A percentile compares a stretch with the other conserved stretches of the same genome.
These are phyloP conservation scores for Metroxylon sagu DNA, from an alignment of 176 grass and related monocot species.

Conservation along the genomic window DNA sequence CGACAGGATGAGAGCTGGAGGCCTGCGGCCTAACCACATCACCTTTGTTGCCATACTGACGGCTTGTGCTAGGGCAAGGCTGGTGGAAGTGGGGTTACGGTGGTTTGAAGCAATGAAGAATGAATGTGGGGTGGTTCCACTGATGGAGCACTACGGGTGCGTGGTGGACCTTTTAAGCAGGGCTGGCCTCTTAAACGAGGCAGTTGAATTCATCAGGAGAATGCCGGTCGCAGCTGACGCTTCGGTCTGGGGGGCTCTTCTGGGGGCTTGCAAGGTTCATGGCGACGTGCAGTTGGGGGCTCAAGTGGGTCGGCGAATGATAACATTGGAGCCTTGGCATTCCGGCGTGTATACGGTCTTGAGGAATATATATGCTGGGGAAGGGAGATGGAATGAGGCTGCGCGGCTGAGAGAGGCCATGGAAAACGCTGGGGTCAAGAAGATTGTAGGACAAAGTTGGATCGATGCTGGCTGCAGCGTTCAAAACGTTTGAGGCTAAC, in stretches of 20 bases:
- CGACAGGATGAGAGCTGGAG: constrained; percentile 33
- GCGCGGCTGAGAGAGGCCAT: constrained; percentile 38
- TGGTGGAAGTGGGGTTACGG: constrained; percentile 51
- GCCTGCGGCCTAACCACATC: constrained; percentile 43
- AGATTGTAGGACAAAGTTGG: constrained; percentile 26
- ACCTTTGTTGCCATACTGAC: constrained; percentile 55
- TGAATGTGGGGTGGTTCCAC: constrained; percentile 32
- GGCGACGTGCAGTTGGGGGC: constrained; percentile 33
- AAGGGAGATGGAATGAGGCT: constrained; percentile 51
- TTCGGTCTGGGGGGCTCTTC: constrained; percentile 69
- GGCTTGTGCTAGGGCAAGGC: constrained; percentile 40
- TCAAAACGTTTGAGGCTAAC: neutral
- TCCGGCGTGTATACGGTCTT: constrained; percentile 38
- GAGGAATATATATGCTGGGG: constrained; percentile 47
- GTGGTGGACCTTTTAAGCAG: constrained; percentile 51
- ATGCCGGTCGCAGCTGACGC: constrained; percentile 56
- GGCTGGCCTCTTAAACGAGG: constrained; percentile 37
- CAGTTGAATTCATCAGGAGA: constrained; percentile 34
- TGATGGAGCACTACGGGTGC: constrained; percentile 78
- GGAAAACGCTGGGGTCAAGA: constrained; percentile 48
- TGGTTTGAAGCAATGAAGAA: constrained; percentile 37
- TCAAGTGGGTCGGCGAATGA: constrained; percentile 34
- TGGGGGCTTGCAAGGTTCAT: constrained; percentile 59
- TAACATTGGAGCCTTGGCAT: constrained; percentile 36
- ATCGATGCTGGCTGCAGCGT: neutral